Evolutionary conservation across 75 land plant species (phyloP).

Genomic region (Sequoia sempervirens): DNA sequence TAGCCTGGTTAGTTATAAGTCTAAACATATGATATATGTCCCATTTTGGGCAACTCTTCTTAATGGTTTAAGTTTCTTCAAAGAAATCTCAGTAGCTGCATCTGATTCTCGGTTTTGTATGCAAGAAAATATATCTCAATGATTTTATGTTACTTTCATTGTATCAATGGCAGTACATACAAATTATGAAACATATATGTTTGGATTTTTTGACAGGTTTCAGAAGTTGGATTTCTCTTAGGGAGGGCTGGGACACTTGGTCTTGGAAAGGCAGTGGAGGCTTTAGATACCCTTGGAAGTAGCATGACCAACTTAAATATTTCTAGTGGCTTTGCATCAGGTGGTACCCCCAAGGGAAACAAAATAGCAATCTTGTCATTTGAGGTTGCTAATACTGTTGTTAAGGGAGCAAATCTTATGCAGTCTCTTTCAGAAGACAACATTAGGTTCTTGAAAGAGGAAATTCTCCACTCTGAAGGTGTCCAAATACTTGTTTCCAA

Average conservation of each 20-base stretch:
- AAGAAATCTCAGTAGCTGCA: background rate
- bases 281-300: conserved; percentile 78
- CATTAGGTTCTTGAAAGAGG: conserved; percentile 61
- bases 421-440: conserved; percentile 68
- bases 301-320: conserved; percentile 59
- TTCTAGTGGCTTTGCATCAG: conserved; percentile 51
- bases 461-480: conserved; percentile 67
- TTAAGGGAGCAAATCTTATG: conserved; percentile 68
- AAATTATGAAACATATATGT: background rate
- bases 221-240: conserved; percentile 30
- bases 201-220: conserved; percentile 14
- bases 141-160: background rate
- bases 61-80: background rate
- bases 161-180: background rate
- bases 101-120: background rate
- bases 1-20: background rate
- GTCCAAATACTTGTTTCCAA: conserved; percentile 64
- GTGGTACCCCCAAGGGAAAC: conserved; percentile 44
- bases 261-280: conserved; percentile 84
- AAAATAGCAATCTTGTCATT: conserved; percentile 73
- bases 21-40: background rate
- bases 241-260: conserved; percentile 31
- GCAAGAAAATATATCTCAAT: no score
- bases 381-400: conserved; percentile 81
- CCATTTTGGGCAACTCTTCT: background rate